phyloP scores from a whole-genome alignment of 2,329 filamentous ascomycete species.

The Xylaria sp. region DNA sequence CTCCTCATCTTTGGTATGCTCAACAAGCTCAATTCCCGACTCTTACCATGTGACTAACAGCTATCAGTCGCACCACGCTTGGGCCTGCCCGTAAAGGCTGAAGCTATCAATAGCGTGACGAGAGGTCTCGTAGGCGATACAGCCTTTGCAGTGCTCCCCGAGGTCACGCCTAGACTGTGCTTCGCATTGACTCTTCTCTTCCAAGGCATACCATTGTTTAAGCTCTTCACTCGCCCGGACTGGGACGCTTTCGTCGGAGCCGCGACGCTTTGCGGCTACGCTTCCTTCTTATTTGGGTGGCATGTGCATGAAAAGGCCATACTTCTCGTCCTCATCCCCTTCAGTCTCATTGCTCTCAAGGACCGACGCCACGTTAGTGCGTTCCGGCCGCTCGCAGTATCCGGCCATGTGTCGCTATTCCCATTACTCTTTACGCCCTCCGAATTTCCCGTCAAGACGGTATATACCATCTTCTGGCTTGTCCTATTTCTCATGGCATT shows the following conservation, averaged over 20 bases:
- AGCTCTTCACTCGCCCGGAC: constrained; percentile 81
- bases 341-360: constrained; percentile 89
- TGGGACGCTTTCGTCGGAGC: constrained; percentile 92
- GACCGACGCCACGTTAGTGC: constrained; percentile 91
- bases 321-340: constrained; percentile 91
- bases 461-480: constrained; percentile 94
- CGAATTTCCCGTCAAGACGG: constrained; percentile 93
- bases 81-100: constrained; percentile 75
- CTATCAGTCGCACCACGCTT: constrained; percentile 79
- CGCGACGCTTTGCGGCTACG: constrained; percentile 91
- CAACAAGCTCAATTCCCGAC: not conserved
- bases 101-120: constrained; percentile 88
- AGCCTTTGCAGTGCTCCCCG: constrained; percentile 90
- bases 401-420: constrained; percentile 94
- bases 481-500: constrained; percentile 86
- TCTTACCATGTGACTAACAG: constrained; percentile 48
- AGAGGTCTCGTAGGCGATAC: constrained; percentile 93
- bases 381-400: constrained; percentile 90
- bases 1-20: constrained; percentile 80
- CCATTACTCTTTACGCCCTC: constrained; percentile 90
- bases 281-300: constrained; percentile 97
- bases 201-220: constrained; percentile 81
- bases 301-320: constrained; percentile 99
- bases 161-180: constrained; percentile 81
- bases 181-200: constrained; percentile 86